phyloP scores from a whole-genome alignment of 164 flowering plant genomes.

The Cinnamomum micranthum region DNA sequence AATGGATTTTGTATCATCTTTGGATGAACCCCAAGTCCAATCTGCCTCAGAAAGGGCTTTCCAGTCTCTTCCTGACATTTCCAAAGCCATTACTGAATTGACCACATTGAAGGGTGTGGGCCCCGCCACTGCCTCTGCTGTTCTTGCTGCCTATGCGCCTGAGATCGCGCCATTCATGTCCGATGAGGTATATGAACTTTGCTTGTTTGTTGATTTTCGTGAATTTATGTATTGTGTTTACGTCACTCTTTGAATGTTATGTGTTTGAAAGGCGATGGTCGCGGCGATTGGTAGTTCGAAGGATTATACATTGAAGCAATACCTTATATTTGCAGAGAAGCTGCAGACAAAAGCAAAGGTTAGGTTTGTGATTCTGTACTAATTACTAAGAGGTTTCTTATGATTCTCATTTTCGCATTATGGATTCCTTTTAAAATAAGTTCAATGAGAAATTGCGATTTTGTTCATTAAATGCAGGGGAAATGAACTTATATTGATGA shows the following conservation, averaged over 20 bases:
- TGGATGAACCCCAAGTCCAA: conserved; percentile 55
- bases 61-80: conserved; percentile 58
- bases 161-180: conserved; percentile 84
- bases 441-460: too few relatives aligned
- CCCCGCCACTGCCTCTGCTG: conserved; percentile 88
- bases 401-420: background rate
- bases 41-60: conserved; percentile 73
- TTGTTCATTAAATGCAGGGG: too few relatives aligned
- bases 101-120: conserved; percentile 84
- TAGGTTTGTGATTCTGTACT: conserved; percentile 9
- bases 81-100: conserved; percentile 58
- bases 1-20: conserved; percentile 55
- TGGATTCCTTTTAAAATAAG: background rate
- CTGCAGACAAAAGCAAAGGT: conserved; percentile 79
- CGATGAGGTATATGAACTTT: conserved; percentile 56
- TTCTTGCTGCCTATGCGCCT: conserved; percentile 77
- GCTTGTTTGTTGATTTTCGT: background rate
- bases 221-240: background rate
- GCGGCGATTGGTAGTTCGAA: conserved; percentile 67
- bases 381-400: background rate
- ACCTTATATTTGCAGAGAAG: conserved; percentile 49
- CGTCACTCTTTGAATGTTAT: background rate
- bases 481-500: too few relatives aligned
- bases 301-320: conserved; percentile 75
- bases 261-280: conserved; percentile 59